Conservation (phyloP, 1,139 yeast species). For the Zygosaccharomyces sapae region DNA sequence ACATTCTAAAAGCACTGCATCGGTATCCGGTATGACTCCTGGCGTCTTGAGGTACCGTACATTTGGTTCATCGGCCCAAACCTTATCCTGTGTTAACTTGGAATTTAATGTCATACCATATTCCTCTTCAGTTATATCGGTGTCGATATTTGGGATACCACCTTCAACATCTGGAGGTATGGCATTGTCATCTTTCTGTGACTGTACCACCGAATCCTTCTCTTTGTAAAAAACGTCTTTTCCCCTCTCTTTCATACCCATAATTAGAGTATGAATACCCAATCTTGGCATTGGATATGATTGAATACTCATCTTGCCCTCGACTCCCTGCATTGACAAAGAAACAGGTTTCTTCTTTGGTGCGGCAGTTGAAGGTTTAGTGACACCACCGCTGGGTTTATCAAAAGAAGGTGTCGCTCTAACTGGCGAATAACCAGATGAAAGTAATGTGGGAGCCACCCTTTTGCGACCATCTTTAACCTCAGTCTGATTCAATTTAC, state of each 20-base stretch:
- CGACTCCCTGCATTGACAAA: constrained; percentile 7
- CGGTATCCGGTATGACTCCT: constrained; percentile 33
- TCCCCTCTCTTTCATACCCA: constrained; percentile 35
- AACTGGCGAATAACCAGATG: constrained; percentile 42
- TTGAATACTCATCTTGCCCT: constrained; percentile 33
- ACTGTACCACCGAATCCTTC: constrained; percentile 41
- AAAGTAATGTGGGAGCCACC: constrained; percentile 78
- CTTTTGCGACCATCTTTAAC: constrained; percentile 67
- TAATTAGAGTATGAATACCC: constrained; percentile 39
- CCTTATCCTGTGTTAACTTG: constrained; percentile 28
- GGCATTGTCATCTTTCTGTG: constrained; percentile 32
- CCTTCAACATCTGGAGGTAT: constrained; percentile 34
- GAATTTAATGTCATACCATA: constrained; percentile 30
- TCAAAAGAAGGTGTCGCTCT: constrained; percentile 7
- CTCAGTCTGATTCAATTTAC: constrained; percentile 32
- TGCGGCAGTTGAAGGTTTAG: constrained; percentile 1
- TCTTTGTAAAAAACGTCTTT: constrained; percentile 34
- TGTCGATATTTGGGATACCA: constrained; percentile 11
- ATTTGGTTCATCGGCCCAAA: constrained; percentile 33
- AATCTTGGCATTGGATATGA: constrained; percentile 37
- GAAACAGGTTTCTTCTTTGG: constrained; percentile 2
- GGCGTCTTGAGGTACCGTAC: constrained; percentile 27
- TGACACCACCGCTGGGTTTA: constrained; percentile 12
- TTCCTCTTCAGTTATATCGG: constrained; percentile 34
- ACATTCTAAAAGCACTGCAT: constrained; percentile 30